Evolutionary conservation across 2,329 filamentous ascomycete species (phyloP), one percentile per base, ranked within the genome.

Genomic region (Cryphonectria japonica): DNA sequence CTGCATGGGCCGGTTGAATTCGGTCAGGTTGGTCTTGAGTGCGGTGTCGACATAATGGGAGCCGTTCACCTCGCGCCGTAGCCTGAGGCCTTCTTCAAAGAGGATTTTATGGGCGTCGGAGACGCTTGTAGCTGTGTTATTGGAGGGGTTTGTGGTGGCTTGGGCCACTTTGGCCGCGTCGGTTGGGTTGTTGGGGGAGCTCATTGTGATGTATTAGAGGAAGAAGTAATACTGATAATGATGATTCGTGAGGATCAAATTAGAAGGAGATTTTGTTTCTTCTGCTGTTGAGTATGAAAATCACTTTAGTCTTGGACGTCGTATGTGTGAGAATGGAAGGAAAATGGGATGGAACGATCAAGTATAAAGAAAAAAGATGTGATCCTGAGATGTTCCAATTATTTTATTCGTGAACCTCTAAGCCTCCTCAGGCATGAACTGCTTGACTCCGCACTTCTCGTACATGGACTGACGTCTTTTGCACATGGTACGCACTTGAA

Each of bases 1-100:
- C 78, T 91, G 89, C 74, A 87, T 87, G 0, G 89, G 86, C 54
- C 82, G 81, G 1, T 87, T 83, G 78, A 91, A 92, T n/a, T 87
- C 85, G 13, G 85, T 86, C 0, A 86, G 83, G 3, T 85, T 86
- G 69, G 86, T 86, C n/a, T 81, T 80, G 13, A 91, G 81, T 1
- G 89, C 85, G 4, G 80, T 81, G 75, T 89, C 84, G 69, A 91
- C 89, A 74, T 91, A 90, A 54, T 83, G 82, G 69, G 89, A 82
- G n/a, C 89, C 89, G 19, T 89, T 85, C 11, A 91, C 89, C 72
- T 83, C 83, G 67, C 86, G 84, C 50, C 89, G 87, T 76, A 89
- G 86, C 75, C 87, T 83, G 69, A 91, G 81, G 50, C 89, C 89
- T 74, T 87, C 84, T 8, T 89, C 85, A 79, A 89, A 91, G 62